Conservation (phyloP, 306 rosid genomes). For the Spatholobus suberectus region DNA sequence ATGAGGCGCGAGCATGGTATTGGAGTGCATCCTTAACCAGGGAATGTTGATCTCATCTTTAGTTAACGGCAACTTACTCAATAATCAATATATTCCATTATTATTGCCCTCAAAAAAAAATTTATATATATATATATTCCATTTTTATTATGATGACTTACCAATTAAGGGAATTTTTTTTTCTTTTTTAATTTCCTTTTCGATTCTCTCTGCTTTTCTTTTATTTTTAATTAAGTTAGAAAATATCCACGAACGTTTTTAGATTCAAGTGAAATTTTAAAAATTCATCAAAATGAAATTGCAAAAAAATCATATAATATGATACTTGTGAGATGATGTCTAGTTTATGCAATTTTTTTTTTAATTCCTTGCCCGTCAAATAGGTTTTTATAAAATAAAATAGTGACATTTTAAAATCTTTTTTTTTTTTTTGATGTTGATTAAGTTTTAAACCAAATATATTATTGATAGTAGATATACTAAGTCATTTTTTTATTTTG, state of each 20-base stretch:
- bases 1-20: not conserved
- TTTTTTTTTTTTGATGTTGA: too few relatives aligned
- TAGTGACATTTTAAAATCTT: too few relatives aligned
- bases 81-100: not conserved
- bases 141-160: constrained; percentile 31
- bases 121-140: too few relatives aligned
- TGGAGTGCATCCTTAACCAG: not conserved
- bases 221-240: not conserved
- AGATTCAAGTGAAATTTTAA: not conserved
- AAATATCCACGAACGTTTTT: not conserved
- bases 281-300: not conserved
- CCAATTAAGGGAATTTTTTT: constrained; percentile 8
- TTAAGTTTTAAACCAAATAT: too few relatives aligned
- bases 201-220: not conserved
- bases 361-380: too few relatives aligned
- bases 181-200: not conserved
- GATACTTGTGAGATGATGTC: not conserved
- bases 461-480: too few relatives aligned
- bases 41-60: not conserved
- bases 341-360: too few relatives aligned
- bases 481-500: too few relatives aligned
- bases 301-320: not conserved
- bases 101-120: too few relatives aligned
- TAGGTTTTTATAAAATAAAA: too few relatives aligned
- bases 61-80: constrained; percentile 41